A percentile compares a stretch with the other conserved stretches of the same genome.
Evolutionary conservation across 2,329 filamentous ascomycete genomes (phyloP).

Genomic region (Sporothrix globosa): DNA sequence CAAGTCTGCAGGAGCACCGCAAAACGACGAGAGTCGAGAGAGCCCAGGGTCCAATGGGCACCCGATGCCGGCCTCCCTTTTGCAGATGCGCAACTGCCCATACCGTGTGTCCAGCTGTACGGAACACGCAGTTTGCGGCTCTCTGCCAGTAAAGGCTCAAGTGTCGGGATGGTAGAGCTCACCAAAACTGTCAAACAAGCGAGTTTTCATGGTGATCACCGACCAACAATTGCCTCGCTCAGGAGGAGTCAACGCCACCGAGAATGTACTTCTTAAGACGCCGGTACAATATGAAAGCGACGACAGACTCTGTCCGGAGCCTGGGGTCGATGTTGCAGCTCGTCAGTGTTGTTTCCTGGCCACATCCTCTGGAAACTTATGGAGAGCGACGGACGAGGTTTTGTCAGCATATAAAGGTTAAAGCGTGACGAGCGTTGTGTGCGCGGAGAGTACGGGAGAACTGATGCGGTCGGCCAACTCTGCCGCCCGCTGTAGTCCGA

Average conservation of each 20-base stretch:
- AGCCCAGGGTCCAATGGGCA: slow-evolving; percentile 21
- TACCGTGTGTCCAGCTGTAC: neutral
- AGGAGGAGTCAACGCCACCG: no score
- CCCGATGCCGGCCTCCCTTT: slow-evolving; percentile 16
- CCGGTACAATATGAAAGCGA: neutral
- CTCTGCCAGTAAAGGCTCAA: neutral
- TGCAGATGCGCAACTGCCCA: neutral
- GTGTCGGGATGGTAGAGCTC: neutral
- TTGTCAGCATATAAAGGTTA: slow-evolving; percentile 1
- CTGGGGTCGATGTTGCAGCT: neutral
- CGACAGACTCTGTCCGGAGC: neutral
- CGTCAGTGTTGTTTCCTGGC: slow-evolving; percentile 10
- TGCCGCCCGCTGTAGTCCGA: neutral
- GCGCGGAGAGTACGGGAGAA: neutral
- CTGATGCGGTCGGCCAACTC: neutral
- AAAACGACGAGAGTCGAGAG: slow-evolving; percentile 21
- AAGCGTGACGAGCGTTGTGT: neutral
- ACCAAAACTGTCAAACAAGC: neutral
- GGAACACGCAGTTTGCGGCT: slow-evolving; percentile 4
- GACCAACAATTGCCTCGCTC: neutral
- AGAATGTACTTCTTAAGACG: neutral
- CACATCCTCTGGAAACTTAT: neutral
- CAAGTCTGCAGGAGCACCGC: neutral
- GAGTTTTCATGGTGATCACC: neutral
- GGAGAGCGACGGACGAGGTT: neutral